Evolutionary conservation across 192 early-diverging fungal species (phyloP), one percentile per base, ranked within the genome.

Genomic region (Endogone sp.): DNA sequence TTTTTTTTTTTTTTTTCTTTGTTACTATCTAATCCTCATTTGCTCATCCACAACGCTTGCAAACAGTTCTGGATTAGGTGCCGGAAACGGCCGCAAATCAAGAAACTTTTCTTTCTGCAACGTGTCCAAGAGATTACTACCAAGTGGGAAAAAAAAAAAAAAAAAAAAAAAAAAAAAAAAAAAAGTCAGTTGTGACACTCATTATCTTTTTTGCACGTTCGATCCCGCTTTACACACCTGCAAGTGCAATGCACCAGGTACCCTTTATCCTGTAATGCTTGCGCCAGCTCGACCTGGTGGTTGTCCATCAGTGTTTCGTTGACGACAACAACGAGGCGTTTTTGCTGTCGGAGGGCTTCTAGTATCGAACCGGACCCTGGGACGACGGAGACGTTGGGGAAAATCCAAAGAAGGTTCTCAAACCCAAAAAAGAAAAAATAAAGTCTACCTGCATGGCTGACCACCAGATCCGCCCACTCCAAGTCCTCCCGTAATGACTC

Each of bases 231-330:
- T 32, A 9, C 64, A 27, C 76, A 83, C 84, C 71, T 68, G 64
- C 66, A 69, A 28, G 71, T 69, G 8, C 70, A 72, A 67, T 72
- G 83, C 16, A 88, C 69, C 25, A 92, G 69, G 64, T 88, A 87
- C 23, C 79, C 80, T 63, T 83, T 69, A 0, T 68, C 60, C 4
- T 84, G 82, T 62, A 98, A 81, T 21, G 85, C 90, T 4, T 76
- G 63, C 2, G 91, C 94, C 56, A 98, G 82, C 74, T 98, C 94
- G 28, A 60, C 57, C 75, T 98, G 96, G 72, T 98, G 96, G 75
- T 94, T 90, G 70, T 94, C 86, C 91, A 92, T 89, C 23, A 98
- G 79, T 32, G 64, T 70, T 16, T 75, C 74, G 76, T 98, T 98
- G 0, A 89, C 88, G 10, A 96, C 92, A 3, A 83, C 85, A 6